Percentiles rank a stretch among this genome's conserved stretches.
phyloP scores from a whole-genome alignment of 1,139 yeast genomes.

The Hansenula sp. region DNA sequence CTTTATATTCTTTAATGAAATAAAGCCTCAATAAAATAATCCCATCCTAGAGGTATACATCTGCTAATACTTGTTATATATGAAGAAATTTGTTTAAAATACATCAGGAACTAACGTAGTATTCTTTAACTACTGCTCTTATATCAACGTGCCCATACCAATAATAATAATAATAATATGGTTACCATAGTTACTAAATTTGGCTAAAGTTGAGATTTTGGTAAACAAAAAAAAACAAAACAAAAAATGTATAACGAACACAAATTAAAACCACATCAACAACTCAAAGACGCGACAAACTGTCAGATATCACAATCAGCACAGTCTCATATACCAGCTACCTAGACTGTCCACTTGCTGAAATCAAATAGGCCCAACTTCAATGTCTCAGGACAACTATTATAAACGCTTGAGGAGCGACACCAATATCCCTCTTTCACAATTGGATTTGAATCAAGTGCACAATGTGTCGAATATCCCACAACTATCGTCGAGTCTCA shows the following conservation, averaged over 20 bases:
- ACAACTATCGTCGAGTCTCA: constrained; percentile 18
- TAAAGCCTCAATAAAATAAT: too few relatives aligned
- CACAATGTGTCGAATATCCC: constrained; percentile 22
- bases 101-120: too few relatives aligned
- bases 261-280: background rate
- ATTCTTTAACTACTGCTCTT: too few relatives aligned
- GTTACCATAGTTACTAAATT: too few relatives aligned
- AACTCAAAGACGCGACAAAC: background rate
- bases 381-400: constrained; percentile 19
- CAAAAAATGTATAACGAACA: background rate
- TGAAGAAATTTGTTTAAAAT: too few relatives aligned
- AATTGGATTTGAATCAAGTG: constrained; percentile 21
- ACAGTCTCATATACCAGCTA: background rate
- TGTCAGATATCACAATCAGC: background rate
- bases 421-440: constrained; percentile 15
- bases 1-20: too few relatives aligned
- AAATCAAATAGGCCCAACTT: background rate
- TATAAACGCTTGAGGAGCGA: constrained; percentile 17
- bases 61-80: too few relatives aligned
- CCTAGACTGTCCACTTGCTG: background rate
- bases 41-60: too few relatives aligned
- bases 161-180: too few relatives aligned
- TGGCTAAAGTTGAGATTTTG: background rate
- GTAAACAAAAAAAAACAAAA: background rate
- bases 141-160: too few relatives aligned